Evolutionary conservation across 163 green algal genomes (phyloP), one percentile per base, ranked within the genome.

Genomic region (Coccomyxa subellipsoidea): DNA sequence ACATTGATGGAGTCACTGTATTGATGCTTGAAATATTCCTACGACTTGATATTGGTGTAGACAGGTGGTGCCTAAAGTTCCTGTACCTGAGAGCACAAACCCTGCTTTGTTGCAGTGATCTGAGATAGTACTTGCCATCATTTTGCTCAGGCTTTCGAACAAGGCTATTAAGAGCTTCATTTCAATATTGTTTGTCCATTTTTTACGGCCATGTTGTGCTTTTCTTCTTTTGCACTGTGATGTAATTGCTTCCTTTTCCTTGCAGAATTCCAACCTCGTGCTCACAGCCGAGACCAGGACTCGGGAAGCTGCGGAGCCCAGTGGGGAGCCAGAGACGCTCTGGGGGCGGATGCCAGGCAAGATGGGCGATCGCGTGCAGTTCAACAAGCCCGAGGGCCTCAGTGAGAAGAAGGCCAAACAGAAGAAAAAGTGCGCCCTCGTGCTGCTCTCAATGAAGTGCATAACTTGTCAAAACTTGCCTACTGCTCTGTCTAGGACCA

Each of bases 211-310:
- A n/a, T n/a, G n/a, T n/a, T n/a, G n/a, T n/a, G n/a, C n/a, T n/a
- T n/a, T n/a, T n/a, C n/a, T 79, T 36, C 36, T 66, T n/a, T 59
- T 34, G 1, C 27, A 69, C 37, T 32, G 36, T 34, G 38, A 23
- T 66, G 36, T 66, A 36, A 7, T 59, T n/a, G n/a, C n/a, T n/a
- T 34, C n/a, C 36, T 34, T 21, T 10, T n/a, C 70, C n/a, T 10
- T 88, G 76, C 90, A 98, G 93, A 99, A 99, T 89, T 98, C 96
- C 9, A 96, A 92, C 82, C 89, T 99, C 6, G 96, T 99, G 84
- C 91, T 99, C 29, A 98, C 95, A 0, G 91, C 93, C 3, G 95
- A 98, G 80, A 94, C 89, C 40, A 91, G 93, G 32, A 94, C 90
- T 7, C 86, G 94, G 7, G 86, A 85, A 27, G 91, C 93, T 54